Conservation (phyloP, 2,329 filamentous ascomycete genomes). For the Chrysoporthe austroafricana region DNA sequence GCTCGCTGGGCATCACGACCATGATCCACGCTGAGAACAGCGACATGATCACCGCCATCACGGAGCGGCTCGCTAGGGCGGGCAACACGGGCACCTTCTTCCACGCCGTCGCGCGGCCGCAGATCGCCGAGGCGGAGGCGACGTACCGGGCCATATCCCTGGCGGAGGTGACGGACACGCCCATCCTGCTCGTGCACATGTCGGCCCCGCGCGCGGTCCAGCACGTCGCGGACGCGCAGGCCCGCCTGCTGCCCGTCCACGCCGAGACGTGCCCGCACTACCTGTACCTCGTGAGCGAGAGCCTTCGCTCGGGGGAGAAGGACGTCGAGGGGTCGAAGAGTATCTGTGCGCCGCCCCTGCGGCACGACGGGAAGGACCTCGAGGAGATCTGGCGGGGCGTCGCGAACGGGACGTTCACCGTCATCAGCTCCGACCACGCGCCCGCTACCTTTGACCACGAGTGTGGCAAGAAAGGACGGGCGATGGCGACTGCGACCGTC, state of each 20-base stretch:
- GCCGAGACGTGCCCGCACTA: constrained; percentile 65
- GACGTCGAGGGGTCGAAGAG: constrained; percentile 56
- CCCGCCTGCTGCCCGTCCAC: constrained; percentile 53
- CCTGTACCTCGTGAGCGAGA: constrained; percentile 55
- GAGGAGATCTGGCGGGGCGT: constrained; percentile 56
- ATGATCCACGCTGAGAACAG: constrained; percentile 55
- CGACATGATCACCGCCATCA: constrained; percentile 48
- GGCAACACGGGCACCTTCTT: constrained; percentile 40
- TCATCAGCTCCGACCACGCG: constrained; percentile 53
- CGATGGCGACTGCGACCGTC: constrained; percentile 33
- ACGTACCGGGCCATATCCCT: constrained; percentile 54
- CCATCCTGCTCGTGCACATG: constrained; percentile 58
- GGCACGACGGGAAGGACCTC: constrained; percentile 52
- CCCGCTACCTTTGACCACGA: constrained; percentile 54
- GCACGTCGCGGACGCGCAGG: constrained; percentile 55
- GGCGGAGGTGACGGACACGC: constrained; percentile 52
- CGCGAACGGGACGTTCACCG: constrained; percentile 57
- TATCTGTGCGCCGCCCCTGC: constrained; percentile 54
- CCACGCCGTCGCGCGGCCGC: constrained; percentile 50
- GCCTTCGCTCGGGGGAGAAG: constrained; percentile 35
- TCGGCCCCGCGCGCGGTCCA: constrained; percentile 50
- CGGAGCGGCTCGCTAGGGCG: constrained; percentile 31
- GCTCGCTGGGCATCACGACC: constrained; percentile 48
- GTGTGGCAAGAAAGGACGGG: constrained; percentile 33
- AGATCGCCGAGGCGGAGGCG: constrained; percentile 52